Percentiles rank a stretch among this genome's conserved stretches.
phyloP scores from a whole-genome alignment of 2,329 filamentous ascomycete species.

The Chrysoporthe cubensis region DNA sequence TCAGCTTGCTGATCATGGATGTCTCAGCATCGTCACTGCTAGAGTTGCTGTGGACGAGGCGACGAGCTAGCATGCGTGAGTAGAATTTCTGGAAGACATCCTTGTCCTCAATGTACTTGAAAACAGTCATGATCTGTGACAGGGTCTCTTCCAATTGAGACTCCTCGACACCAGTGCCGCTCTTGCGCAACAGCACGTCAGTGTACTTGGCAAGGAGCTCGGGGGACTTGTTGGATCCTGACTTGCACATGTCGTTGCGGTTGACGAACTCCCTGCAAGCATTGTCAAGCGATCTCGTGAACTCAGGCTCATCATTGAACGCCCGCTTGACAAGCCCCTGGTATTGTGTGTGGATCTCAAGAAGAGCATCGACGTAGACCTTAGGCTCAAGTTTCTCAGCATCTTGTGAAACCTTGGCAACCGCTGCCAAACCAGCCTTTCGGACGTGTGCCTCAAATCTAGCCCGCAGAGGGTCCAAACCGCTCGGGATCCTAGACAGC shows the following conservation, averaged over 20 bases:
- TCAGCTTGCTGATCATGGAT: slow-evolving; percentile 99
- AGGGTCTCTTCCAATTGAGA: slow-evolving; percentile 88
- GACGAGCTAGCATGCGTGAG: slow-evolving; percentile 92
- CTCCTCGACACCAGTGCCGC: slow-evolving; percentile 89
- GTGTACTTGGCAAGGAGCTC: slow-evolving; percentile 95
- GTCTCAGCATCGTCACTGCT: slow-evolving; percentile 97
- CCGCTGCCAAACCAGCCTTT: slow-evolving; percentile 83
- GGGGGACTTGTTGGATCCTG: slow-evolving; percentile 89
- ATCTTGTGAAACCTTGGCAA: slow-evolving; percentile 87
- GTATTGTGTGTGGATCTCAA: slow-evolving; percentile 94
- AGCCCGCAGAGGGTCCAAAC: slow-evolving; percentile 82
- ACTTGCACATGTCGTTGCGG: slow-evolving; percentile 93
- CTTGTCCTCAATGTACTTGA: slow-evolving; percentile 99
- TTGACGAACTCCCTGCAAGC: slow-evolving; percentile 98
- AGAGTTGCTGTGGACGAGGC: slow-evolving; percentile 91
- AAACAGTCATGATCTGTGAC: slow-evolving; percentile 96
- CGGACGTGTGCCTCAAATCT: slow-evolving; percentile 93
- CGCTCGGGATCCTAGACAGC: slow-evolving; percentile 85
- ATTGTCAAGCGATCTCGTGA: slow-evolving; percentile 93
- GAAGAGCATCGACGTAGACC: slow-evolving; percentile 90
- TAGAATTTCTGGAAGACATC: slow-evolving; percentile 99
- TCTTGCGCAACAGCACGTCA: slow-evolving; percentile 90
- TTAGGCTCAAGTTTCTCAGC: slow-evolving; percentile 93
- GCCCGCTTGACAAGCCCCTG: slow-evolving; percentile 88
- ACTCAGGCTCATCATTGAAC: slow-evolving; percentile 94